Percentiles rank a stretch among this genome's conserved stretches.
phyloP scores from a whole-genome alignment of 1,284 basidiomycete genomes.

The Moesziomyces parantarcticus region DNA sequence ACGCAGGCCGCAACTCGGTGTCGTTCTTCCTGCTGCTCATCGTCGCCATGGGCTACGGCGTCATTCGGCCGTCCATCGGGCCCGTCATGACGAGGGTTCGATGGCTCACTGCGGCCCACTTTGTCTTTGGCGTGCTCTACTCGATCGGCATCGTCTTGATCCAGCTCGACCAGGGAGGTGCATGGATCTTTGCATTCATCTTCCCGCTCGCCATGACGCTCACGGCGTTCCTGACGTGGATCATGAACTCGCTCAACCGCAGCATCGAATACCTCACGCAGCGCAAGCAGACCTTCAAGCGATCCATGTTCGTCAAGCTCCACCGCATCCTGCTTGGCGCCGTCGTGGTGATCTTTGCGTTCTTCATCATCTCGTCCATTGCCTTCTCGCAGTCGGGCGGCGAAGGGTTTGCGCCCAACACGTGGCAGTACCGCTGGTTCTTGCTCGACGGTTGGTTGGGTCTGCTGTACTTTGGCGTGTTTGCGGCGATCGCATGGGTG shows the following conservation, averaged over 20 bases:
- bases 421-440: slow-evolving; percentile 96
- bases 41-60: slow-evolving; percentile 72
- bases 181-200: slow-evolving; percentile 72
- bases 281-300: slow-evolving; percentile 64
- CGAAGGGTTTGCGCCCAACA: slow-evolving; percentile 90
- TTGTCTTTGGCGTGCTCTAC: slow-evolving; percentile 86
- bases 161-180: slow-evolving; percentile 76
- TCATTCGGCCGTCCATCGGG: slow-evolving; percentile 77
- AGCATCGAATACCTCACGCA: slow-evolving; percentile 61
- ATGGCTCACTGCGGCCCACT: slow-evolving; percentile 82
- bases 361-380: slow-evolving; percentile 92
- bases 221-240: slow-evolving; percentile 95
- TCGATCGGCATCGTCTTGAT: slow-evolving; percentile 70
- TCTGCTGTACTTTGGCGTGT: slow-evolving; percentile 74
- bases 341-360: slow-evolving; percentile 80
- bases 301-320: slow-evolving; percentile 72
- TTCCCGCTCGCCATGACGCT: slow-evolving; percentile 93
- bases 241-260: slow-evolving; percentile 58
- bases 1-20: slow-evolving; percentile 90
- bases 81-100: slow-evolving; percentile 82
- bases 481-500: slow-evolving; percentile 84
- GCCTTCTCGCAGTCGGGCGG: slow-evolving; percentile 89
- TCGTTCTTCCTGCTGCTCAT: slow-evolving; percentile 95
- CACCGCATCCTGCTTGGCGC: slow-evolving; percentile 87
- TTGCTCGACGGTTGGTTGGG: slow-evolving; percentile 94